Evolutionary conservation across 495 filamentous ascomycete genomes (phyloP), one percentile per base, ranked within the genome.

Genomic region (Penicillium odoratum): DNA sequence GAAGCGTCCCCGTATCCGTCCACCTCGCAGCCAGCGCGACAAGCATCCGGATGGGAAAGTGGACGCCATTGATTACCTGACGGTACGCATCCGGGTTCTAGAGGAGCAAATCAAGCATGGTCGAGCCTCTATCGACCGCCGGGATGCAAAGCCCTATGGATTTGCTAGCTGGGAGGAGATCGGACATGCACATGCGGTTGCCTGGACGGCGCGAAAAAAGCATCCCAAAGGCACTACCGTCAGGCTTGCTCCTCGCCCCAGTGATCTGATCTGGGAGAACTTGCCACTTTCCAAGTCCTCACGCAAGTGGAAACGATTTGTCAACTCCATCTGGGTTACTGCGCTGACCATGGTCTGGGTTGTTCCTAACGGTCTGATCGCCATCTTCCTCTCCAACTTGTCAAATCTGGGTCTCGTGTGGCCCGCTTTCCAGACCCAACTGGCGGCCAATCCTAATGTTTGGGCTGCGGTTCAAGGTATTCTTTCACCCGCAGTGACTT

Each of bases 241-340:
- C 51, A 74, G 74, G 9, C 79, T 97, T 7, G 93, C 95, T 13
- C 92, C 95, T 10, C 82, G 84, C 62, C 93, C 95, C 28, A 90
- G 89, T 62, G 94, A 98, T 68, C 81, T 98, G 33, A 97, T 98
- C 61, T 98, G 94, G 94, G 89, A 92, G 61, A 98, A 98, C 65
- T 81, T 98, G 67, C 81, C 82, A 18, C 76, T 96, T 55, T 81
- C 79, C 26, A 84, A 87, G 48, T 69, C 80, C 18, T 77, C 83
- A 7, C 84, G 92, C 56, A 76, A 81, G 51, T 90, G 86, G 79
- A 88, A 87, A 64, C 77, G 86, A 18, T 77, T 96, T 47, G 80
- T 88, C 59, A 94, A 91, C 69, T 88, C 90, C 49, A 69, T 95
- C 43, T 95, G 93, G 89, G 87, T 97, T 25, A 73, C 83, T 30